Evolutionary conservation across 352 stramenopile genomes (phyloP).

Genomic region (Pythium sp.): DNA sequence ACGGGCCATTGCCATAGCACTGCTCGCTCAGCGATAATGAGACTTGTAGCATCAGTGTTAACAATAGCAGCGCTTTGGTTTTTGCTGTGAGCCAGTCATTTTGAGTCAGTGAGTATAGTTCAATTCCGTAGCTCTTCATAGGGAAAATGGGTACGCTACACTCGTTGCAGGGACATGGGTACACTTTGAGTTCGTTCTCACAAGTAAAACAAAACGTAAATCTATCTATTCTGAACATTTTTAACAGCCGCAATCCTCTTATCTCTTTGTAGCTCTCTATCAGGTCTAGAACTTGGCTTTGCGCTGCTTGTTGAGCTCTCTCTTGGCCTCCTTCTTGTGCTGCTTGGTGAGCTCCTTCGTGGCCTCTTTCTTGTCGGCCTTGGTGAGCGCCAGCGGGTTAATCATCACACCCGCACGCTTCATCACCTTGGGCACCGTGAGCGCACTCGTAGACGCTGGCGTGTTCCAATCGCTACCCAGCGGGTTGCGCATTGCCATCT

Average conservation of each 20-base stretch:
- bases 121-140: neutral
- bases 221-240: conserved; percentile 12
- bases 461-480: conserved; percentile 96
- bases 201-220: neutral
- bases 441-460: conserved; percentile 81
- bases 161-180: neutral
- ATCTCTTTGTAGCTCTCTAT: neutral
- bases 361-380: conserved; percentile 82
- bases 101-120: neutral
- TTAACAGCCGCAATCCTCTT: neutral
- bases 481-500: conserved; percentile 94
- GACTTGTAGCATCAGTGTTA: neutral
- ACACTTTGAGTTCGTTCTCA: neutral
- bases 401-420: conserved; percentile 93
- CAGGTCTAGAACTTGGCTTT: conserved; percentile 74
- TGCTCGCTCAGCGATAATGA: too few species aligned
- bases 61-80: neutral
- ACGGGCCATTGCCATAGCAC: neutral
- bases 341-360: conserved; percentile 78
- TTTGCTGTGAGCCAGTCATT: neutral
- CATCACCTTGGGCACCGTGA: conserved; percentile 94
- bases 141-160: neutral
- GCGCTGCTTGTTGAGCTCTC: conserved; percentile 72
- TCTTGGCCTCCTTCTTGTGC: conserved; percentile 82
- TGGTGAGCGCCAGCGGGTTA: conserved; percentile 87